Evolutionary conservation across 2,329 filamentous ascomycete genomes (phyloP), one percentile per base, ranked within the genome.

Genomic region (Fusarium subtropicale): DNA sequence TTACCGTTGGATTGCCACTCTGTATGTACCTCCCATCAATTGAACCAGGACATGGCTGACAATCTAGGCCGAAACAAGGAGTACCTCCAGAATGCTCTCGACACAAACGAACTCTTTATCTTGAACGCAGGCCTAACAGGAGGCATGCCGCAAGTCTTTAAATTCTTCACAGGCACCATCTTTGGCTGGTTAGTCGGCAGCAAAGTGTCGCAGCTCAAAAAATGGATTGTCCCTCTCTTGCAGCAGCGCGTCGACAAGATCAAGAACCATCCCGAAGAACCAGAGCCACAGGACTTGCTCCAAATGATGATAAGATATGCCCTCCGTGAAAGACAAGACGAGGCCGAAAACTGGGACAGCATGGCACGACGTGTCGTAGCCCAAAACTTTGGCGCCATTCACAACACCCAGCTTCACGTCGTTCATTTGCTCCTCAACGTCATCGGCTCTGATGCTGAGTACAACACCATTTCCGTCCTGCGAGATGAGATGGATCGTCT

Each of bases 231-330:
- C 2, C 76, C 76, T 7, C 48, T 75, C 1, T 68, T 66, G 31
- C 55, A 62, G 20, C 20, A 71, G 8, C 72, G 72, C 15, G 24
- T 74, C 5, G 56, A 66, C 3, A 30, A 42, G 20, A 39, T 61
- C 4, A 18, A 45, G 4, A 48, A 67, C 3, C 60, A 72, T 5
- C 52, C 62, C 0, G 61, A 66, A 4, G 52, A 73, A 4, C 50
- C 54, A 0, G 74, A 75, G 10, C 79, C 80, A 1, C 73, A 77
- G 15, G 82, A 84, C 39, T 76, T 78, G 20, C 47, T 83, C 4
- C 81, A 83, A 64, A 79, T 81, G 72, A 82, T 83, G 78, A 62
- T 83, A 5, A 74, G 76, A 7, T 82, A 75, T 47, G 82, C 78
- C 2, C 57, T 76, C n/a, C 76, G 76, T 22, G 74, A 83, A 45